These are phyloP conservation scores for Penicillium sp. DNA, from an alignment of 2,329 filamentous ascomycete species.

Conservation along the genomic window DNA sequence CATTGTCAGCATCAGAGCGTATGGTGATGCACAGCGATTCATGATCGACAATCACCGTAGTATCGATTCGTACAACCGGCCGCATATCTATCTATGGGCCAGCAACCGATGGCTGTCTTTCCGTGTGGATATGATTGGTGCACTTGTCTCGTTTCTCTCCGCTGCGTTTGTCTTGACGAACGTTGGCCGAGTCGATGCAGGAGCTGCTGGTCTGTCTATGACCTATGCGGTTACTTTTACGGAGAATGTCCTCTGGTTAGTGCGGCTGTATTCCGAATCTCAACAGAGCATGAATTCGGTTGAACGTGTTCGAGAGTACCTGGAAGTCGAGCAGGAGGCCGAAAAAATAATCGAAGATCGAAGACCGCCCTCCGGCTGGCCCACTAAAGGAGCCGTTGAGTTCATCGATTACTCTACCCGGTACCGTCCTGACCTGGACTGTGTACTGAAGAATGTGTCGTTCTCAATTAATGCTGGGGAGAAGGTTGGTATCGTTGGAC, in stretches of 20 bases:
- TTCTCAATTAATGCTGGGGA: slow-evolving; percentile 83
- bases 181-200: slow-evolving; percentile 78
- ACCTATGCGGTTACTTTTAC: slow-evolving; percentile 97
- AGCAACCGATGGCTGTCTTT: slow-evolving; percentile 96
- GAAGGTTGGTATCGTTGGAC: slow-evolving; percentile 93
- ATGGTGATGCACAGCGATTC: slow-evolving; percentile 89
- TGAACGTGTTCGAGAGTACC: slow-evolving; percentile 94
- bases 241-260: slow-evolving; percentile 94
- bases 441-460: slow-evolving; percentile 75
- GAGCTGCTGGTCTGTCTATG: slow-evolving; percentile 86
- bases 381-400: slow-evolving; percentile 76
- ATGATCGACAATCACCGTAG: slow-evolving; percentile 83
- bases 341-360: slow-evolving; percentile 70
- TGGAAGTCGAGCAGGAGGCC: slow-evolving; percentile 94
- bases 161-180: slow-evolving; percentile 85
- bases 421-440: slow-evolving; percentile 82
- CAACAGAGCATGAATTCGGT: slow-evolving; percentile 99
- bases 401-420: slow-evolving; percentile 86
- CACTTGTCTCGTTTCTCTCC: slow-evolving; percentile 88
- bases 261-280: slow-evolving; percentile 87
- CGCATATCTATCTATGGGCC: slow-evolving; percentile 95
- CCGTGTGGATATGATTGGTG: slow-evolving; percentile 83
- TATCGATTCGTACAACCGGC: slow-evolving; percentile 86
- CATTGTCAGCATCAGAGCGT: slow-evolving; percentile 94
- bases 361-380: slow-evolving; percentile 77